Base-by-base conservation (phyloP, 352 stramenopile species). In the Achlya hypogyna region DNA sequence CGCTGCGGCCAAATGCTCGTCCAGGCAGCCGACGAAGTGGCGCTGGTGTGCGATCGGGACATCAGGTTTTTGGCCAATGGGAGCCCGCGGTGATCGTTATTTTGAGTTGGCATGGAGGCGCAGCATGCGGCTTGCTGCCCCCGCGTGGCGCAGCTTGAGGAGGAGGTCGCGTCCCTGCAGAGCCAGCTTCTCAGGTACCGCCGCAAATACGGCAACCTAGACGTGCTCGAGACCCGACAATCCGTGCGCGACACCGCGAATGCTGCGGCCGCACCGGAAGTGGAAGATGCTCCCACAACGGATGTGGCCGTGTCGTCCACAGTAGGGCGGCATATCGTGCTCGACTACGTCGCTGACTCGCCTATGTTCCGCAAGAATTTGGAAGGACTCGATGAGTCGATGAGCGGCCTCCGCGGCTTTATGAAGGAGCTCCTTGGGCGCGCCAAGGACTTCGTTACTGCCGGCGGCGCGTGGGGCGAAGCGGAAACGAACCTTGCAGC, bases 341-440 rank as follows among this genome's bases (percentile, higher is more conserved):
- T 95, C 34, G 82, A 95, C 72, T 95, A 87, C 69, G 82, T 89
- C 6, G 81, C 89, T 52, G 86, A 95, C 72, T 95, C 86, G 60
- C 86, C 86, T 49, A 91, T 91, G 83, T 95, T 93, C 64, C 74
- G 86, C 0, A 76, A 84, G 4, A 82, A 91, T 52, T 49, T 95
- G 20, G 86, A 95, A 59, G 75, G 79, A 22, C 87, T 91, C 45
- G 86, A 95, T 29, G 84, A 91, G 34, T 87, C 83, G 27, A 74
- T 92, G 4, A 74, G 75, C 0, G 84, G 83, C 0, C 69, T 95
- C 0, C 77, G 82, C 9, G 71, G 72, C 0, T 64, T 95, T 18
- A 53, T 95, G 14, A 86, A 86, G 34, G 84, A 93, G 66, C 76
- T 95, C 14, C 65, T 91, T 43, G 69, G 56, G 14, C 79, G 78